Evolutionary conservation across 495 filamentous ascomycete genomes (phyloP), one percentile per base, ranked within the genome.

Genomic region (Aspergillus cristatus): DNA sequence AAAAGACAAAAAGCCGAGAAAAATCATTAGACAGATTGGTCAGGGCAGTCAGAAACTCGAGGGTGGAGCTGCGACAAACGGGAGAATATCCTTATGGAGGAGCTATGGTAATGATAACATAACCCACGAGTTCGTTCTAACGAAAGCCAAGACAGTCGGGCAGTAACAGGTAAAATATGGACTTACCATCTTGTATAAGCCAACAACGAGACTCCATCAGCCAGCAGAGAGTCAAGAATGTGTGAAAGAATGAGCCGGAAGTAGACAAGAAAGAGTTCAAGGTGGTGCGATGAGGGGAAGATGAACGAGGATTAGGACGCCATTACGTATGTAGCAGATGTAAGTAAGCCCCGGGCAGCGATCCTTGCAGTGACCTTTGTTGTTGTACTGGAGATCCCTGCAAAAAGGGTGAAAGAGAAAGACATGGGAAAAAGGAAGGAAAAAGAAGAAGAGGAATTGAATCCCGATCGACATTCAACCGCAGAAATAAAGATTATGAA

Each of bases 201-300:
- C 50, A 47, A 38, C 46, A 47, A 13, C 48, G 48, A 17, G 50
- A 55, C 38, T 63, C 59, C 67, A 78, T 83, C 22, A 41, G 38
- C 28, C 25, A 28, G 17, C 5, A 17, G 18, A 15, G 14, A 33
- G 30, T 18, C 18, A 34, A 28, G 11, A 8, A 28, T 14, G 3
- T 18, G 38, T 3, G 30, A 26, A 14, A 34, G 18, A 16, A 18
- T 14, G 29, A 10, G 35, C 15, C 2, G 3, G 8, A 32, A 11
- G 12, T 16, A 8, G 31, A 35, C 7, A 34, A 33, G 28, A 32
- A 18, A 32, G 26, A 38, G 32, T 35, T 18, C 16, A 22, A 6
- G 13, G 31, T 10, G 32, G 32, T 14, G 22, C 7, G 12, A 24
- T 32, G 28, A 18, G 22, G 16, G 12, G 14, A 32, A 18, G 14